Base-by-base conservation (phyloP, 2,329 filamentous ascomycete genomes). In the Epichloe sylvatica region DNA sequence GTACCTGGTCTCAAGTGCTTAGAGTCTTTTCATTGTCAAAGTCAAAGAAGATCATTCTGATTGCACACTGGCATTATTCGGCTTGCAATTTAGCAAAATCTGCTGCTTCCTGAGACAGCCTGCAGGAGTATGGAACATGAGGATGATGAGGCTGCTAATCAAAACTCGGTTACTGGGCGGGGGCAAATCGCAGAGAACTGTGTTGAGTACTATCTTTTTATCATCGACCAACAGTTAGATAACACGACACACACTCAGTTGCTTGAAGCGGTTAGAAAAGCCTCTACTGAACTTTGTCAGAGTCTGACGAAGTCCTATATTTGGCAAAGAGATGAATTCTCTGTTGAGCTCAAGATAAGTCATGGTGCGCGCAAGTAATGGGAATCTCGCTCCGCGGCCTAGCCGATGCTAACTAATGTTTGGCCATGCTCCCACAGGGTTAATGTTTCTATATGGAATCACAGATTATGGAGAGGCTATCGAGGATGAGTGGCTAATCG, bases 401-500 rank as follows among this genome's bases (percentile, higher is more conserved):
- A 19, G 19, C 7, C n/a, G 15, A 9, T 33, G 44, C 42, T 49
- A 34, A 49, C 49, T 46, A 6, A 19, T 6, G 5, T 30, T 39
- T 12, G 23, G 19, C 15, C 36, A 15, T 41, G 9, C 6, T 39
- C 6, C 39, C 3, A 25, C 21, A 53, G 46, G 51, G 13, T 61
- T 79, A 8, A 61, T 72, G n/a, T 81, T 82, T 54, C 75, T 98
- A 5, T 77, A 80, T 54, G 91, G 91, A 19, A 72, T 74, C 47
- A 92, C 88, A 1, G 86, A 91, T 62, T 97, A 89, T 60, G 90
- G 91, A 8, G 94, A 98, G 66, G 92, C 89, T 0, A 82, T 97
- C 4, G 91, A 95, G 60, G 92, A 98, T 59, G 94, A 98, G 70
- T 98, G 92, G 94, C 77, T 97, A 5, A 83, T 97, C 52, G 90